Conservation (phyloP, 148 eudicot species). For the Talinum fruticosum region DNA sequence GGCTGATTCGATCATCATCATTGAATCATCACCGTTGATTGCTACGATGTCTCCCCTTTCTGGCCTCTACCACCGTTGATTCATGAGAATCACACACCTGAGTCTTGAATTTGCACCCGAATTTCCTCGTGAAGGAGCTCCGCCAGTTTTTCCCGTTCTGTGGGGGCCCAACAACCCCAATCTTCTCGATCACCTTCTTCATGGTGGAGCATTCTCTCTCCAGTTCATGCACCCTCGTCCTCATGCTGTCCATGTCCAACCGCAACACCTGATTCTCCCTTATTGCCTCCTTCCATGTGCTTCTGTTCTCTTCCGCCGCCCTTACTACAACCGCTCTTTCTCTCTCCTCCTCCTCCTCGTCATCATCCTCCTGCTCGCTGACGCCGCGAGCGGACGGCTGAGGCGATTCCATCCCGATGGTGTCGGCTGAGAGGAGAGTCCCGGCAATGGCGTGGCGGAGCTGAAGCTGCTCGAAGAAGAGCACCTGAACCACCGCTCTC, state of each 20-base stretch:
- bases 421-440: constrained; percentile 42
- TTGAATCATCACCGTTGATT: constrained; percentile 27
- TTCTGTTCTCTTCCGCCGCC: not conserved
- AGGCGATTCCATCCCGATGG: not conserved
- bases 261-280: constrained; percentile 81
- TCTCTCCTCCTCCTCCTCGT: not conserved
- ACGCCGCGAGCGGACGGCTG: constrained; percentile 8
- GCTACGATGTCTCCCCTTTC: constrained; percentile 39
- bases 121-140: constrained; percentile 32
- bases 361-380: not conserved
- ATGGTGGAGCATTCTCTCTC: constrained; percentile 83
- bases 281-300: constrained; percentile 51
- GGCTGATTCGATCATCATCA: not conserved
- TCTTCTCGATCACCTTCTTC: constrained; percentile 69
- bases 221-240: constrained; percentile 76
- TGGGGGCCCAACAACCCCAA: constrained; percentile 34
- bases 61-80: constrained; percentile 51
- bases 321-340: not conserved
- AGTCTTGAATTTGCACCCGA: constrained; percentile 92
- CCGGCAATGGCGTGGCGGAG: constrained; percentile 95
- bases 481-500: constrained; percentile 82
- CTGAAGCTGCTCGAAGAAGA: constrained; percentile 95
- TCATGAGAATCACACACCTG: constrained; percentile 97
- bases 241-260: constrained; percentile 85
- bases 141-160: constrained; percentile 33